Evolutionary conservation across 2,329 filamentous ascomycete genomes (phyloP).

Genomic region (Periconia sp.): DNA sequence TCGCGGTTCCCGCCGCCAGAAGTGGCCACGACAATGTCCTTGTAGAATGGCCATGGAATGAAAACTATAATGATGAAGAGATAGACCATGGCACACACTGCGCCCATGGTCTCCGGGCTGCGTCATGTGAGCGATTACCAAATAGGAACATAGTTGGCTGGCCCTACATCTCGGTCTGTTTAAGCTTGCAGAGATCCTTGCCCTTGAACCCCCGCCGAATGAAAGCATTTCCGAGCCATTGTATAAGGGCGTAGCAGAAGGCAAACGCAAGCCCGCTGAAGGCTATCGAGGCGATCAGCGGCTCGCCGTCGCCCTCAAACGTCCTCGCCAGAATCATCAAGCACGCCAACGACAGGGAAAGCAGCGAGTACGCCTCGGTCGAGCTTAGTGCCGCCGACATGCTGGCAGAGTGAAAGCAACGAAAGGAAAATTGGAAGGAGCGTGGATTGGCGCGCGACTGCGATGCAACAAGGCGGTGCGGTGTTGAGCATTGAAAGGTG

Average conservation of each 20-base stretch:
- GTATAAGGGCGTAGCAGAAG: conserved; percentile 81
- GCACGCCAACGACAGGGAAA: conserved; percentile 71
- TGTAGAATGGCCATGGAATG: conserved; percentile 97
- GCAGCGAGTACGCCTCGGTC: conserved; percentile 62
- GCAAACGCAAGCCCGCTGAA: conserved; percentile 86
- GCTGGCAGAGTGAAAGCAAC: conserved; percentile 11
- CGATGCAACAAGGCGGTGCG: no score
- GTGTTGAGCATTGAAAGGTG: no score
- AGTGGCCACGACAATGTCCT: conserved; percentile 94
- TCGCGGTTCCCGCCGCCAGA: conserved; percentile 93
- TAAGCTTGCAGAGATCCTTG: conserved; percentile 81
- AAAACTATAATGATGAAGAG: conserved; percentile 88
- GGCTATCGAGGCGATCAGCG: conserved; percentile 84
- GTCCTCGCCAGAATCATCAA: conserved; percentile 79
- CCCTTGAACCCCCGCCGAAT: conserved; percentile 88
- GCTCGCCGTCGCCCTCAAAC: conserved; percentile 79
- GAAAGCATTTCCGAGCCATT: conserved; percentile 92
- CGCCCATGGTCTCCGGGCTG: conserved; percentile 93
- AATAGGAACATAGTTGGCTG: conserved; percentile 1
- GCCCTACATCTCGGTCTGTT: conserved; percentile 74
- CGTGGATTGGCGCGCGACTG: conserved; percentile 17
- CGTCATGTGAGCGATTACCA: conserved; percentile 21
- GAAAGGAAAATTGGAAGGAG: conserved; percentile 19
- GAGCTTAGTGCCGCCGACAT: conserved; percentile 53
- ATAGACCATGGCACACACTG: conserved; percentile 90